Evolutionary conservation across 1,139 yeast species (phyloP).

Genomic region (Geotrichum phurueaensis): DNA sequence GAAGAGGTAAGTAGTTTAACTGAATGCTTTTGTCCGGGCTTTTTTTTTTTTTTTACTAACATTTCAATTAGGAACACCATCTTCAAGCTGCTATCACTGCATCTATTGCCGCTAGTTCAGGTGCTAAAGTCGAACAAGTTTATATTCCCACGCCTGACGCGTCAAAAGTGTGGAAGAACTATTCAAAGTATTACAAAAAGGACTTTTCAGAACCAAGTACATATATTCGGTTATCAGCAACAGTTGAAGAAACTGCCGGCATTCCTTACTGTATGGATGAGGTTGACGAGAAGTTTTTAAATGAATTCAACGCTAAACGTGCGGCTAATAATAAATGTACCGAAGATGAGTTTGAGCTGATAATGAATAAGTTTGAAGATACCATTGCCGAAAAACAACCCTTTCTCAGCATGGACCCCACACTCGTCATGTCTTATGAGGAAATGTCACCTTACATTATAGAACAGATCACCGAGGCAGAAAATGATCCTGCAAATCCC

Average conservation of each 20-base stretch:
- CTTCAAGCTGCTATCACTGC: conserved; percentile 84
- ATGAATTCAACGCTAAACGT: conserved; percentile 37
- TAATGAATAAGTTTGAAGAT: conserved; percentile 69
- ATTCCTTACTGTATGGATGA: conserved; percentile 89
- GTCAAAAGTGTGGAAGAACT: conserved; percentile 74
- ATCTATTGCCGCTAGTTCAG: conserved; percentile 51
- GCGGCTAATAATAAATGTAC: conserved; percentile 39
- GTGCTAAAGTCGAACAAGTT: conserved; percentile 52
- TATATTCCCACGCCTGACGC: conserved; percentile 98
- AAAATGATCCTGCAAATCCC: conserved; percentile 34
- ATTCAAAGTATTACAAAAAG: conserved; percentile 61
- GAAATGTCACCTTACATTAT: conserved; percentile 46
- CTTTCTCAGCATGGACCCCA: conserved; percentile 76
- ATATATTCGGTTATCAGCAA: conserved; percentile 84
- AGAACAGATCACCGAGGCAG: conserved; percentile 28
- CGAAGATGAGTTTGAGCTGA: conserved; percentile 80
- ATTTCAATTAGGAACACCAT: conserved; percentile 59
- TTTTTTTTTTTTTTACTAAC: not conserved
- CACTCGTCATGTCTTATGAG: conserved; percentile 61
- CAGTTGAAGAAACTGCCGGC: conserved; percentile 90
- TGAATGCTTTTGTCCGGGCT: too few relatives aligned
- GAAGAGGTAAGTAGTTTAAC: conserved; percentile 50
- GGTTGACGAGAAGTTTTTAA: conserved; percentile 64
- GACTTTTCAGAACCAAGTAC: conserved; percentile 66
- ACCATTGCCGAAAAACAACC: conserved; percentile 80